Evolutionary conservation across 495 filamentous ascomycete species (phyloP).

Genomic region (Penicillium bialowiezense): DNA sequence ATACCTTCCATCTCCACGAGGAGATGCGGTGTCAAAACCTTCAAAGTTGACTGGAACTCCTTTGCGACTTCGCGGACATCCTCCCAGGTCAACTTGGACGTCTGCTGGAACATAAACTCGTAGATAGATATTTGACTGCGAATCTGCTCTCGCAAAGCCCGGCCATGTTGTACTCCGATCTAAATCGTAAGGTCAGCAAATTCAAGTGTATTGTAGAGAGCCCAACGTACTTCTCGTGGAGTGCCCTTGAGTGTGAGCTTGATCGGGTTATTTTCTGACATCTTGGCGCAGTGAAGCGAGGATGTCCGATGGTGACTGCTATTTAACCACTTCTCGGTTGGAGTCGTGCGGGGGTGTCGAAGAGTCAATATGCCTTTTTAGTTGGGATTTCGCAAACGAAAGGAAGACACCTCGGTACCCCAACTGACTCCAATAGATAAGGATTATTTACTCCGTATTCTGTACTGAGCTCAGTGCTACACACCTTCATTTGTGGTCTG

Average conservation of each 20-base stretch:
- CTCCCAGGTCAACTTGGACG: conserved; percentile 46
- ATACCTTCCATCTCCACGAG: conserved; percentile 56
- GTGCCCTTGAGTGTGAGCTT: conserved; percentile 24
- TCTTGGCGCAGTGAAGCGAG: background rate
- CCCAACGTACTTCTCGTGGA: conserved; percentile 23
- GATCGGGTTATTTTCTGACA: conserved; percentile 11
- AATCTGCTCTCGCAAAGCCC: conserved; percentile 41
- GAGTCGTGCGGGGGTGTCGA: conserved; percentile 20
- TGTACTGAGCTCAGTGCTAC: no score
- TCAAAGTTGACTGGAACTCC: conserved; percentile 41
- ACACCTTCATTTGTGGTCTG: no score
- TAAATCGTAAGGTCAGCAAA: conserved; percentile 14
- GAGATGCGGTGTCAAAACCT: conserved; percentile 41
- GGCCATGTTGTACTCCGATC: conserved; percentile 57
- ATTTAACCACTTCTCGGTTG: conserved; percentile 16
- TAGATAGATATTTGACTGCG: conserved; percentile 50
- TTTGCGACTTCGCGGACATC: conserved; percentile 43
- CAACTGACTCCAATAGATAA: background rate
- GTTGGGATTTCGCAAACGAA: no score
- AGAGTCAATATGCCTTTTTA: conserved; percentile 1
- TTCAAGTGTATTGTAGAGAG: background rate
- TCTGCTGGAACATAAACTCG: conserved; percentile 47
- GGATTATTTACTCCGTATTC: background rate
- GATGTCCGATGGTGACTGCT: no score
- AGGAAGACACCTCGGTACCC: background rate